Evolutionary conservation across 208 protist genomes (phyloP).

Genomic region (Leptomonas pyrrhocoris): DNA sequence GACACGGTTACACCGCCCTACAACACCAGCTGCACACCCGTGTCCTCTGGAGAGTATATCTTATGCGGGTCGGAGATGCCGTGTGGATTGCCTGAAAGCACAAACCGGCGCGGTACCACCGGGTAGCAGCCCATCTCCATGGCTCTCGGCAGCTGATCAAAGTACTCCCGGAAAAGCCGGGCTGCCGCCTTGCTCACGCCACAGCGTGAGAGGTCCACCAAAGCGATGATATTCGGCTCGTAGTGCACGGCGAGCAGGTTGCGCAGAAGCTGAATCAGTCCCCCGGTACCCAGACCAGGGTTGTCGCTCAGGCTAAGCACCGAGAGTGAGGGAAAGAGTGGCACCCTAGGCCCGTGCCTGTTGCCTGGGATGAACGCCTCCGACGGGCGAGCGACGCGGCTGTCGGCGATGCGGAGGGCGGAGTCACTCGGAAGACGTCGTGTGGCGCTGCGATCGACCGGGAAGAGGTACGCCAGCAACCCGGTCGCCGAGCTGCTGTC

Average conservation of each 20-base stretch:
- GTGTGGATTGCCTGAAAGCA: conserved; percentile 72
- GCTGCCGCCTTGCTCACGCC: conserved; percentile 42
- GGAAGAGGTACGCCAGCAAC: conserved; percentile 76
- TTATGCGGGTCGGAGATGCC: conserved; percentile 27
- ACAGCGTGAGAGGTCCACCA: conserved; percentile 81
- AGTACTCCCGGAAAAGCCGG: conserved; percentile 54
- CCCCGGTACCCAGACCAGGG: conserved; percentile 55
- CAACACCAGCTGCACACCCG: conserved; percentile 30
- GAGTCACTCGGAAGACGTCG: conserved; percentile 4
- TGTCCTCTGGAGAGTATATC: conserved; percentile 17
- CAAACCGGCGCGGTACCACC: conserved; percentile 50
- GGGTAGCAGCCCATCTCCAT: conserved; percentile 30
- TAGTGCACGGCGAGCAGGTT: conserved; percentile 64
- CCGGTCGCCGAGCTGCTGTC: conserved; percentile 56
- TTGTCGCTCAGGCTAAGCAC: conserved; percentile 86
- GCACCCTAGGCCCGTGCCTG: conserved; percentile 29
- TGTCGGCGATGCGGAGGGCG: conserved; percentile 17
- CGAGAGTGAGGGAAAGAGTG: conserved; percentile 69
- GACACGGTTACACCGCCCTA: background rate
- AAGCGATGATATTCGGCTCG: conserved; percentile 41
- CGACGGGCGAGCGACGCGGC: conserved; percentile 28
- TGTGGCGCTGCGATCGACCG: conserved; percentile 44
- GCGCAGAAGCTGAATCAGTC: conserved; percentile 61
- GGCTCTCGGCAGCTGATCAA: conserved; percentile 36
- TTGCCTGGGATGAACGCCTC: conserved; percentile 42